These are phyloP conservation scores for Amanita exitialis DNA, from an alignment of 768 basidiomycete species.

Conservation along the genomic window DNA sequence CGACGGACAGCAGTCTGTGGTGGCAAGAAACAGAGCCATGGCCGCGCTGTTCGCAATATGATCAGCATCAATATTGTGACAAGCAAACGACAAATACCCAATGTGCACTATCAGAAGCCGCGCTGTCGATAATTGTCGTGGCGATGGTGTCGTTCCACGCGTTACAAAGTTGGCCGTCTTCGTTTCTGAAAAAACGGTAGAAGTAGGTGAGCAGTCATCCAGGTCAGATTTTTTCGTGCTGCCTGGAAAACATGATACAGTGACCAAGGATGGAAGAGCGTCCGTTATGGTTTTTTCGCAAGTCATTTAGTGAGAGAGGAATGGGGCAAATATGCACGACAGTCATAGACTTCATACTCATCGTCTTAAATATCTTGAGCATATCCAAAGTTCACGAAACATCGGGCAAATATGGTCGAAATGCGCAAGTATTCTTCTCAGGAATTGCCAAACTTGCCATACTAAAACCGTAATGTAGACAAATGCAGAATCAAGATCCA, in stretches of 20 bases:
- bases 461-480: not conserved
- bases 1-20: conserved; percentile 69
- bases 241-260: not conserved
- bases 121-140: conserved; percentile 35
- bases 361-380: conserved; percentile 1
- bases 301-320: not conserved
- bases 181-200: not conserved
- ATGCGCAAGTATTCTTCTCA: not conserved
- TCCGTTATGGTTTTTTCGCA: not conserved
- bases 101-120: conserved; percentile 57
- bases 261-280: not conserved
- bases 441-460: conserved; percentile 2
- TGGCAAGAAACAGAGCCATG: conserved; percentile 74
- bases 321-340: not conserved
- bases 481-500: conserved; percentile 2
- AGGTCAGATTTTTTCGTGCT: not conserved
- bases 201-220: not conserved
- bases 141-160: conserved; percentile 14
- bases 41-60: conserved; percentile 43
- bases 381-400: not conserved
- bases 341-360: not conserved
- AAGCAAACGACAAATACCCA: conserved; percentile 34
- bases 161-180: conserved; percentile 17
- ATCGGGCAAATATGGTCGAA: not conserved
- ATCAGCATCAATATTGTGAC: conserved; percentile 2